Evolutionary conservation across 2,329 filamentous ascomycete species (phyloP).

Genomic region (Aspergillus jensenii): DNA sequence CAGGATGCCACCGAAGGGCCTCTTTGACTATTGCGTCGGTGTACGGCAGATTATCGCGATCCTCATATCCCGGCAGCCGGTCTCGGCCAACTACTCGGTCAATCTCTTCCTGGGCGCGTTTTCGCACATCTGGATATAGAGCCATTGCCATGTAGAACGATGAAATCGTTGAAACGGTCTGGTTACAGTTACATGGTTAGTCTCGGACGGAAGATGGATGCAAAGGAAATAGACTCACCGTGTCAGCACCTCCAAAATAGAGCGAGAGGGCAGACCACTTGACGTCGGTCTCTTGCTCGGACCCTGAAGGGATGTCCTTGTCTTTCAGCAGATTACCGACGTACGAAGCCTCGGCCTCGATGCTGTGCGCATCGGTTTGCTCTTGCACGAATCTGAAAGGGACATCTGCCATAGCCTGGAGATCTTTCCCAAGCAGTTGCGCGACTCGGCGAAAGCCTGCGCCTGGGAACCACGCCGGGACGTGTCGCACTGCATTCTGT

Average conservation of each 20-base stretch:
- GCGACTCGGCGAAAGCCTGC: constrained; percentile 45
- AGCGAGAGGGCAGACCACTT: constrained; percentile 39
- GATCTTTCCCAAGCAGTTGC: constrained; percentile 31
- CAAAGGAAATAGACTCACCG: constrained; percentile 21
- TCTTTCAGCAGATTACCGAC: constrained; percentile 42
- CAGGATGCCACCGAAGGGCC: constrained; percentile 30
- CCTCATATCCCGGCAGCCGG: neutral
- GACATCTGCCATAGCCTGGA: constrained; percentile 29
- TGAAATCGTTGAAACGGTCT: constrained; percentile 17
- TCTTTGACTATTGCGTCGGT: constrained; percentile 36
- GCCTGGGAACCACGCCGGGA: constrained; percentile 43
- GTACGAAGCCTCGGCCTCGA: constrained; percentile 37
- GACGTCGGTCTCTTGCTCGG: constrained; percentile 30
- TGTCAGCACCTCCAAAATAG: constrained; percentile 46
- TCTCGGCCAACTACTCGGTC: neutral
- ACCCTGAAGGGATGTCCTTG: constrained; percentile 21
- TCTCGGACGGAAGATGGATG: neutral
- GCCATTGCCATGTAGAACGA: constrained; percentile 22
- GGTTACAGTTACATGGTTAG: neutral
- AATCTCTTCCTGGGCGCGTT: neutral
- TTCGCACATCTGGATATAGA: constrained; percentile 3
- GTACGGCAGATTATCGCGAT: constrained; percentile 30
- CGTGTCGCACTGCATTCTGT: constrained; percentile 11
- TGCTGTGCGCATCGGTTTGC: constrained; percentile 34
- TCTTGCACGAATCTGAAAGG: constrained; percentile 46